Evolutionary conservation across 805 yeast genomes (phyloP), one percentile per base, ranked within the genome.

Genomic region (Saccharomycopsis sp.): DNA sequence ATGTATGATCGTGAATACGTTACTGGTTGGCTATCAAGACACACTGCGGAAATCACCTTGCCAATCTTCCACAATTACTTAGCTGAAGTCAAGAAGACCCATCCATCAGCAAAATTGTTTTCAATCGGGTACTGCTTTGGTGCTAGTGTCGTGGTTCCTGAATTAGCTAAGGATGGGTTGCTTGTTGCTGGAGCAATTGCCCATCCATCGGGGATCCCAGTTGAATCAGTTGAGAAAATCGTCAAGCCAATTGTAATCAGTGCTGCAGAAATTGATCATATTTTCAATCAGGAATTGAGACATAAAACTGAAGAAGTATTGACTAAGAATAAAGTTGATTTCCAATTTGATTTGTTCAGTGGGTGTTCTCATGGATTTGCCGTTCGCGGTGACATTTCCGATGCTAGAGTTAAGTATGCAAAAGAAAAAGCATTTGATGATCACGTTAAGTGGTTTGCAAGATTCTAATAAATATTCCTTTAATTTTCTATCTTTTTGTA

Each of bases 51-150:
- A 16, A 58, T 62, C 31, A 71, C 79, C 14, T 55, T 54, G 31
- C 74, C 76, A 13, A 59, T 77, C 33, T 71, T 77, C 34, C 70
- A 71, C 29, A 60, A 59, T 3, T 81, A 73, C 54, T 56, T 81
- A 48, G 54, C 57, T 2, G 56, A 56, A 6, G 60, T 82, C 45
- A 72, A 65, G 48, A 54, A 58, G 20, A 72, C 70, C 46, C 59
- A 61, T 43, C 73, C 75, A 14, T 11, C 8, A 11, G 22, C 26
- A 19, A 61, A 66, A 42, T 75, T 68, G 53, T 49, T 81, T 19
- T 77, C 73, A 36, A 63, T 81, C 47, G 96, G 96, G 20, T 78
- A 85, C 67, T 87, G 96, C 64, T 86, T 69, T 53, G 96, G 96
- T 59, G 95, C 85, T 34, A 82, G 79, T 61, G 79, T 67, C 54